Percentiles rank a stretch among this genome's conserved stretches.
Evolutionary conservation across 2,329 filamentous ascomycete genomes (phyloP).

Genomic region (Calonectria ilicicola): DNA sequence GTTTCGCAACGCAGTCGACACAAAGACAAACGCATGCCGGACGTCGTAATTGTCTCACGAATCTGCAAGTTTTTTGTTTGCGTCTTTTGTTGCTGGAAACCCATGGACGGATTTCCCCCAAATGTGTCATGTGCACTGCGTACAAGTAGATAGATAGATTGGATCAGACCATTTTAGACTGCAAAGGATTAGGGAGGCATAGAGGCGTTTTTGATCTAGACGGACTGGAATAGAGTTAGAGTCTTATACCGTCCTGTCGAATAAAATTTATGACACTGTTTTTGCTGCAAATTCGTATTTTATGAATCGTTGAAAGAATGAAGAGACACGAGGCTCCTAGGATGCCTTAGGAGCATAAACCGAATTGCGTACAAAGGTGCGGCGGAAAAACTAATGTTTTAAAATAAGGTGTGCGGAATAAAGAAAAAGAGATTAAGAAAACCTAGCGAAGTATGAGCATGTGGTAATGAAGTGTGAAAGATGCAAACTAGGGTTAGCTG

Average conservation of each 20-base stretch:
- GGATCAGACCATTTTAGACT: slow-evolving; percentile 25
- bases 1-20: slow-evolving; percentile 12
- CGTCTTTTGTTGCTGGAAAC: neutral
- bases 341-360: no score
- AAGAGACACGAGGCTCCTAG: no score
- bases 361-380: no score
- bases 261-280: neutral
- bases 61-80: slow-evolving; percentile 7
- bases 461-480: no score
- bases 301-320: no score
- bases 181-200: slow-evolving; percentile 25
- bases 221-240: slow-evolving; percentile 35
- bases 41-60: slow-evolving; percentile 1
- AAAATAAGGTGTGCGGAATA: no score
- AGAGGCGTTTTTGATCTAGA: slow-evolving; percentile 44
- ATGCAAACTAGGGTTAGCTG: no score
- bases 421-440: no score
- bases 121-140: slow-evolving; percentile 7
- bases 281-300: neutral
- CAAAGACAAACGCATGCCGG: slow-evolving; percentile 2
- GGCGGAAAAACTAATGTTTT: no score
- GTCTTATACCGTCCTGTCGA: slow-evolving; percentile 13
- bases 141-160: slow-evolving; percentile 36
- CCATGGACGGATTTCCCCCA: neutral
- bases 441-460: no score